Evolutionary conservation across 2,329 filamentous ascomycete species (phyloP).

Genomic region (Diaporthe vexans): DNA sequence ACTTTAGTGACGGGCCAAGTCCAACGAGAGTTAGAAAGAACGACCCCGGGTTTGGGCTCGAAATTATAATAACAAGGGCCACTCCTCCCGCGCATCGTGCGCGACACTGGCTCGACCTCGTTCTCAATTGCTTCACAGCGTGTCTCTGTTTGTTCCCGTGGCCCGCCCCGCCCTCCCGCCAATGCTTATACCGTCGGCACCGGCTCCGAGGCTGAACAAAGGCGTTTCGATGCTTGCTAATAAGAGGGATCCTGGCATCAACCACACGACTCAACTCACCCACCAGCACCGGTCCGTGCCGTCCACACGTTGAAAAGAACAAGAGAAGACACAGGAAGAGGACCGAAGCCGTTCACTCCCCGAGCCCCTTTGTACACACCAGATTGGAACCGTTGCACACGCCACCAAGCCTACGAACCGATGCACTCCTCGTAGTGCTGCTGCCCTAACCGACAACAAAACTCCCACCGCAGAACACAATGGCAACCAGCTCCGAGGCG

Average conservation of each 20-base stretch:
- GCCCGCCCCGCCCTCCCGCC: background rate
- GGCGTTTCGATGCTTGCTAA: conserved; percentile 34
- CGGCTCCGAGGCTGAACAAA: conserved; percentile 29
- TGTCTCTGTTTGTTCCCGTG: background rate
- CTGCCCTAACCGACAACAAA: conserved; percentile 10
- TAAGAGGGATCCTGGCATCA: conserved; percentile 20
- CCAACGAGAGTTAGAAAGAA: conserved; percentile 18
- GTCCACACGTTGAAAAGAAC: conserved; percentile 1
- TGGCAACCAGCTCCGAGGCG: conserved; percentile 27
- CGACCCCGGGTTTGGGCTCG: conserved; percentile 12
- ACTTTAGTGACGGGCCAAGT: conserved; percentile 25
- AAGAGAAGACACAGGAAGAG: background rate
- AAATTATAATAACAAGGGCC: conserved; percentile 33
- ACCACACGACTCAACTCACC: background rate
- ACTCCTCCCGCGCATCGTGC: conserved; percentile 22
- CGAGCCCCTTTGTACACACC: background rate
- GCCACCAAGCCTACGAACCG: conserved; percentile 1
- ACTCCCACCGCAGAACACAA: background rate
- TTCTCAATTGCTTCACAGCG: conserved; percentile 20
- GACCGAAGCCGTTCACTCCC: background rate
- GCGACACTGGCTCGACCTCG: background rate
- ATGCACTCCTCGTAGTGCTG: background rate
- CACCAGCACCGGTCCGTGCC: conserved; percentile 14
- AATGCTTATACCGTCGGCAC: conserved; percentile 25
- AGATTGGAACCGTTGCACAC: background rate